Evolutionary conservation across 257 asterid genomes (phyloP).

Genomic region (Paulownia fortunei): DNA sequence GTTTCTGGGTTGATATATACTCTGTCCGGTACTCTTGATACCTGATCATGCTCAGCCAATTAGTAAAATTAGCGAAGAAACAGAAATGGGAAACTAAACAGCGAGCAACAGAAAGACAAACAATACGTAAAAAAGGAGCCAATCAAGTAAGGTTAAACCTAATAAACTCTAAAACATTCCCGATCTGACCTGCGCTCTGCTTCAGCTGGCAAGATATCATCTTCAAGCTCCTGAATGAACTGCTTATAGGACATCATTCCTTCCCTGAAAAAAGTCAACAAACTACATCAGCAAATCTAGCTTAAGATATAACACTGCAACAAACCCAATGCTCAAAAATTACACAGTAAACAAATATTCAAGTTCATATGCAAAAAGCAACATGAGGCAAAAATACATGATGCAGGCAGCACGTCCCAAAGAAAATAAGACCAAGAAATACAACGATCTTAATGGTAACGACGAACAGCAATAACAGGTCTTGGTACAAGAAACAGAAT

Average conservation of each 20-base stretch:
- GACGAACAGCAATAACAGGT: conserved; percentile 2
- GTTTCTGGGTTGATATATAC: conserved; percentile 85
- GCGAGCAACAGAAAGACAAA: background rate
- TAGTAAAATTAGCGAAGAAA: conserved; percentile 29
- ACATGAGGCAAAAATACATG: background rate
- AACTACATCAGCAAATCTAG: conserved; percentile 23
- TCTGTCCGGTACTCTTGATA: conserved; percentile 95
- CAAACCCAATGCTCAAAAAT: background rate
- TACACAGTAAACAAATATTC: background rate
- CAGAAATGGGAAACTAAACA: conserved; percentile 21
- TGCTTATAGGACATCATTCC: conserved; percentile 99
- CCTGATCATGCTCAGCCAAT: conserved; percentile 45
- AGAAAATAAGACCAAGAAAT: background rate
- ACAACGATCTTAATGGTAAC: background rate
- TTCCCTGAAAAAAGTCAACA: conserved; percentile 61
- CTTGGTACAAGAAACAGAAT: background rate
- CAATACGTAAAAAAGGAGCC: conserved; percentile 16
- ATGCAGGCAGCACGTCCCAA: background rate
- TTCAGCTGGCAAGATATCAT: conserved; percentile 93
- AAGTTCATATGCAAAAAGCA: conserved; percentile 23
- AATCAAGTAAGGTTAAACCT: conserved; percentile 24
- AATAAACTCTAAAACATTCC: conserved; percentile 22
- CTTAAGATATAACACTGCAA: conserved; percentile 1
- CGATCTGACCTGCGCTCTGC: conserved; percentile 90
- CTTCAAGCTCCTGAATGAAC: conserved; percentile 99